Evolutionary conservation across 345 rosid species (phyloP).

Genomic region (Citrus sp.): DNA sequence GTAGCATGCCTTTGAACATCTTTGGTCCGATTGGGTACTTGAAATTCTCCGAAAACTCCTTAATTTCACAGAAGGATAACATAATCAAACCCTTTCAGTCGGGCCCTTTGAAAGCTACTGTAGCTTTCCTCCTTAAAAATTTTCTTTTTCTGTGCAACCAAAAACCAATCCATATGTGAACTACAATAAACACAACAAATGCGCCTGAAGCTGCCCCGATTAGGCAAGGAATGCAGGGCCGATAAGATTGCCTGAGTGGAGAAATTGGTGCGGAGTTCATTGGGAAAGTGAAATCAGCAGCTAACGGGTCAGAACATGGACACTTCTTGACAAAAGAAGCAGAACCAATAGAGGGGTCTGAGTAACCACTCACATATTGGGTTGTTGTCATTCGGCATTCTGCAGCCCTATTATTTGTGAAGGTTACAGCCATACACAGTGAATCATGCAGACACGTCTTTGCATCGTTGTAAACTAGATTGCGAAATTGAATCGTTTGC

Average conservation of each 20-base stretch:
- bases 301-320: slow-evolving; percentile 53
- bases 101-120: slow-evolving; percentile 29
- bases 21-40: slow-evolving; percentile 48
- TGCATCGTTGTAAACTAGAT: slow-evolving; percentile 51
- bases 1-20: slow-evolving; percentile 61
- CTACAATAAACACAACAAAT: slow-evolving; percentile 33
- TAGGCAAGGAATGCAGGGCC: slow-evolving; percentile 54
- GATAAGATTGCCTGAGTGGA: slow-evolving; percentile 16
- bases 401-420: slow-evolving; percentile 48
- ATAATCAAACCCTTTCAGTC: slow-evolving; percentile 53
- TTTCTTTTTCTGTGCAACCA: slow-evolving; percentile 50
- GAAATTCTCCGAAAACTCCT: slow-evolving; percentile 53
- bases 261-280: slow-evolving; percentile 25
- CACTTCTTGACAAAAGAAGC: slow-evolving; percentile 68
- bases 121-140: slow-evolving; percentile 36
- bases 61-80: slow-evolving; percentile 58
- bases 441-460: slow-evolving; percentile 37
- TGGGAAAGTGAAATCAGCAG: slow-evolving; percentile 46
- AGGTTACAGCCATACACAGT: slow-evolving; percentile 63
- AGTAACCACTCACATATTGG: slow-evolving; percentile 58
- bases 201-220: slow-evolving; percentile 55
- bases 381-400: slow-evolving; percentile 48
- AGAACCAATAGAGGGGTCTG: slow-evolving; percentile 55
- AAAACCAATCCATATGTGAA: slow-evolving; percentile 53
- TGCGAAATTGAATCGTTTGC: slow-evolving; percentile 39